Evolutionary conservation across 352 stramenopile species (phyloP), one percentile per base, ranked within the genome.

Genomic region (Pythium dissotocum): DNA sequence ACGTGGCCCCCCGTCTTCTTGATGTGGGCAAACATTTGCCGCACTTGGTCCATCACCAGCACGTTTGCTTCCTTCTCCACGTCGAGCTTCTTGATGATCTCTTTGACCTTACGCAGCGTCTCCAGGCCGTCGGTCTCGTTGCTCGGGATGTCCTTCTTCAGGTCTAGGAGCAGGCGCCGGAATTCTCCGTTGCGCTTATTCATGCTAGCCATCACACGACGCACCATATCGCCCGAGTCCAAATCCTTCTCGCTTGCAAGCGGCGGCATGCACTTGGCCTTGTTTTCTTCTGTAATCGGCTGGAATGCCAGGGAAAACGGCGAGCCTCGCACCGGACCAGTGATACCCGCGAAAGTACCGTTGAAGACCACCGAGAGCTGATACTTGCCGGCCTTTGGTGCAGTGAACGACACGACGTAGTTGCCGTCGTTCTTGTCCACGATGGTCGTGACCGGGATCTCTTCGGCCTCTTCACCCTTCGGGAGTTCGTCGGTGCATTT

Each of bases 401-500:
- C 83, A 2, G 78, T 89, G 68, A 97, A 98, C 10, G 90, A 91
- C 4, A 99, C 95, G 33, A 95, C 75, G 61, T 99, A 99, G 4
- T 89, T 98, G 40, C 97, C 97, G 72, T 99, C 92, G 36, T 94
- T 84, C 56, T 97, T 94, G 73, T 99, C 96, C 28, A 78, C 32
- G 49, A 94, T 79, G 5, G 71, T 77, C 28, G 65, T 77, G 66
- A 81, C 82, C 13, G 51, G 26, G 36, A 70, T 55, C 4, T 77
- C 69, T 61, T 76, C 49, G 2, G 71, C 71, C 14, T 82, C 71
- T 52, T 85, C 73, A 53, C 67, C 58, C 64, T 78, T 87, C 8
- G 68, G 67, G 26, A 73, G 70, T 33, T 77, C 67, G 6, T 88
- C 83, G 1, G 64, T 26, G 26, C 65, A 79, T 60, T 73, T 84